phyloP scores from a whole-genome alignment of 495 filamentous ascomycete species.

The Neurospora sp. region DNA sequence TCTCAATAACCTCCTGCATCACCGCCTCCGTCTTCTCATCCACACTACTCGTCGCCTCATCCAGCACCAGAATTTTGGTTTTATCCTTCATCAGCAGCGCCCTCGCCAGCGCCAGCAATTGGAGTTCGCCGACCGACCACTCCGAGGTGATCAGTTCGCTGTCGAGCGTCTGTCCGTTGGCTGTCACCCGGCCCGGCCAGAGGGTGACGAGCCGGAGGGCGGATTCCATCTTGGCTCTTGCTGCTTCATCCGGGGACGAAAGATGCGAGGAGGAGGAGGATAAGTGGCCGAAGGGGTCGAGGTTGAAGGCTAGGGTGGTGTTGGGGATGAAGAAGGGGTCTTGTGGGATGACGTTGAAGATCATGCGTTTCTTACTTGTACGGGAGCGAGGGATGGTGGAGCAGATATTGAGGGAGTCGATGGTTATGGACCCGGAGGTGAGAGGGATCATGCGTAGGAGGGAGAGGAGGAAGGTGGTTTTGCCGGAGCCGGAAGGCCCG shows the following conservation, averaged over 20 bases:
- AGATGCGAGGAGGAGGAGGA: background rate
- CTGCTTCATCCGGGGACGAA: too few relatives aligned
- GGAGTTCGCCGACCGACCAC: constrained; percentile 49
- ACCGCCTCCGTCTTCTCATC: constrained; percentile 29
- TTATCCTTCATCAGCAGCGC: constrained; percentile 36
- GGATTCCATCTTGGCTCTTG: background rate
- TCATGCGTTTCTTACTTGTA: background rate
- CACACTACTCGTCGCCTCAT: constrained; percentile 28
- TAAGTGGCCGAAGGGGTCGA: constrained; percentile 22
- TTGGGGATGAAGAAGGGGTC: constrained; percentile 46
- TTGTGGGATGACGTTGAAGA: constrained; percentile 28
- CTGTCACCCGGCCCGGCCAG: background rate
- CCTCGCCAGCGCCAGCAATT: constrained; percentile 52
- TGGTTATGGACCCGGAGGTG: constrained; percentile 57
- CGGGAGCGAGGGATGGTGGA: constrained; percentile 46
- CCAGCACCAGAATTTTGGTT: constrained; percentile 16
- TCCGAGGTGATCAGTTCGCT: constrained; percentile 36
- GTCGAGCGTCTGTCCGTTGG: constrained; percentile 21
- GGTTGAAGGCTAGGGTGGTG: constrained; percentile 22
- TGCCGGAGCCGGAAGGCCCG: constrained; percentile 44
- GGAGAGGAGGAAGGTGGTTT: constrained; percentile 81
- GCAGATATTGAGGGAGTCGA: constrained; percentile 65
- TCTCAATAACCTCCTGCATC: constrained; percentile 30
- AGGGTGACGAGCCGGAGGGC: constrained; percentile 1
- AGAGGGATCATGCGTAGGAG: constrained; percentile 94